Base-by-base conservation (phyloP, 75 land plant genomes). In the Selaginella moellendorffii region DNA sequence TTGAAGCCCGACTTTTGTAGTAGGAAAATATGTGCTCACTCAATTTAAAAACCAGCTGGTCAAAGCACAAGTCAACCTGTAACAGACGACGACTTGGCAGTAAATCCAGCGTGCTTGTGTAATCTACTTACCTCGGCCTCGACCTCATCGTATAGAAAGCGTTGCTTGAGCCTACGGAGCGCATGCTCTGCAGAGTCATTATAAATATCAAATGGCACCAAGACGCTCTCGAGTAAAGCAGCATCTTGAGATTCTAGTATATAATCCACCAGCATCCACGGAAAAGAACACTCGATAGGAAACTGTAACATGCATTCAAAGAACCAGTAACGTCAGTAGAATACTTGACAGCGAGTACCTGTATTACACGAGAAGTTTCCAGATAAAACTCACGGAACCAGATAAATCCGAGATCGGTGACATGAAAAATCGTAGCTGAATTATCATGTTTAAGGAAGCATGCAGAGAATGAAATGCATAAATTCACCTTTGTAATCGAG, bases 321-420 rank as follows among this genome's bases (percentile, higher is more conserved):
- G n/a, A n/a, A n/a, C n/a, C n/a, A n/a, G n/a, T n/a, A n/a, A n/a
- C n/a, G n/a, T n/a, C n/a, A n/a, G n/a, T n/a, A n/a, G n/a, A n/a
- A 58, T 17, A 58, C 8, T 10, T 17, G 60, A 14, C 12, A 21
- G 20, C 20, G 20, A 8, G 65, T 70, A 95, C 99, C 99, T 95
- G 99, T 36, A 95, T 95, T 31, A 95, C 99, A 68, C 97, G 96
- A 52, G 99, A 95, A 26, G 99, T 82, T 74, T 95, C 99, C 74
- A 95, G 73, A 71, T 90, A 95, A 72, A 95, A 90, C 70, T 95
- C 99, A 67, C 97, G 74, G 65, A 90, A 95, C 99, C 99, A 95
- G 24, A 95, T 68, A 65, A 95, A 95, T 17, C 99, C 92, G 36
- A 95, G 76, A 70, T 95, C 97, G 26, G 99, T 86, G 67, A 95